Base-by-base conservation (phyloP, 2,329 filamentous ascomycete species). In the Diaporthe sp. region DNA sequence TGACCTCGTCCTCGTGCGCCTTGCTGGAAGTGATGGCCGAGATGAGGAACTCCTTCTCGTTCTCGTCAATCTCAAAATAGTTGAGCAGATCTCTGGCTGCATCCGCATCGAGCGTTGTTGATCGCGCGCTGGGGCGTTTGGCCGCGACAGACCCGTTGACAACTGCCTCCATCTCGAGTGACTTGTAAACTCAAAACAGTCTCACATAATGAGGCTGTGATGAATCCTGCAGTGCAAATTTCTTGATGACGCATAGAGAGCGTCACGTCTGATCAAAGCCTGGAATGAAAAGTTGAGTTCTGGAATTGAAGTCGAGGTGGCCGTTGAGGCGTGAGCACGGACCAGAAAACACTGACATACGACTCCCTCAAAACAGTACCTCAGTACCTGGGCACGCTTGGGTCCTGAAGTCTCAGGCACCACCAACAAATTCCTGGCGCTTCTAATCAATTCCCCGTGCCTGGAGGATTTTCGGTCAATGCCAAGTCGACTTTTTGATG, bases 51-150 rank as follows among this genome's bases (percentile, higher is more conserved):
- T 73, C 58, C 71, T 55, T 73, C 49, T 61, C 71, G 37, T 61
- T 63, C 71, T 73, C 71, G 71, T 73, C 71, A 57, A 73, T 73
- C 53, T 58, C 71, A 61, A 60, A 63, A 72, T 49, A 72, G 28
- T 63, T 61, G 57, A 61, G 47, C 44, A 51, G 71, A 20, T 58
- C 47, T 49, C 71, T 53, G 58, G 37, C 34, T 51, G 57, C 44
- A 60, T 72, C 58, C 42, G 58, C 57, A 34, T 70, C 65, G 65
- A 70, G 65, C 34, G 65, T 55, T 55, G 65, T 55, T 70, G 65
- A 55, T 13, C 65, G 65, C 49, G 65, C 65, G 51, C 34, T 42
- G 5, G 65, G 65, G 49, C 49, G 65, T 70, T 70, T 70, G 65
- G 65, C 49, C 65, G 65, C 65, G 65, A 55, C 65, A 10, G 49